Base-by-base conservation (phyloP, 495 filamentous ascomycete genomes). In the Tuber aestivum region DNA sequence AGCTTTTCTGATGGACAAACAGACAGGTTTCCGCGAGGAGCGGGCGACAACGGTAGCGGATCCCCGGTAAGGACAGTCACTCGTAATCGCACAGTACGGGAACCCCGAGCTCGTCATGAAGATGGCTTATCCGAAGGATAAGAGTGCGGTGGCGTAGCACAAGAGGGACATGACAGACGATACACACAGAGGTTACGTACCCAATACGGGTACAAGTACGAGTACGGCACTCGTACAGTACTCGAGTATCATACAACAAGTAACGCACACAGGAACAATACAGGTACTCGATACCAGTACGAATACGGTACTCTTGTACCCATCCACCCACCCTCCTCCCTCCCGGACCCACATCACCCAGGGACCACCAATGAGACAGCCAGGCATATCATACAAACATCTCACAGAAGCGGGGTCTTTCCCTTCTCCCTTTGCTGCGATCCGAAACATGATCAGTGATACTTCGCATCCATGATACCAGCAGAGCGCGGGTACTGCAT, bases 381-480 rank as follows among this genome's bases (percentile, higher is more conserved):
- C 10, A 14, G 56, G 0, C n/a, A 32, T 65, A 27, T 32, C 56
- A 65, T 32, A 65, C 56, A 65, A 65, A 32, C 56, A 65, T 65
- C 56, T 32, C 56, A 65, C 56, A 65, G 56, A 65, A 65, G 56
- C 56, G 56, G 56, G 56, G 56, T 65, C 56, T 32, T 61, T 32
- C 1, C 27, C 14, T 14, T 65, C 56, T 18, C 23, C 14, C 56
- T 65, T 4, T 32, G 12, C 27, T 65, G 56, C 56, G 56, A 65
- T 65, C 56, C 56, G 56, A 65, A 65, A 65, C 56, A 65, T 32
- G 56, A 65, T 65, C 56, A n/a, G n/a, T 65, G 56, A 65, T 32
- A 65, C 12, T 65, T 65, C 27, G 56, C 50, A 61, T 61, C 50
- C 32, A 61, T 61, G 50, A 61, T 32, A 61, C 50, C 50, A 3